Conservation (phyloP, 768 basidiomycete genomes). For the Russula brevipes region DNA sequence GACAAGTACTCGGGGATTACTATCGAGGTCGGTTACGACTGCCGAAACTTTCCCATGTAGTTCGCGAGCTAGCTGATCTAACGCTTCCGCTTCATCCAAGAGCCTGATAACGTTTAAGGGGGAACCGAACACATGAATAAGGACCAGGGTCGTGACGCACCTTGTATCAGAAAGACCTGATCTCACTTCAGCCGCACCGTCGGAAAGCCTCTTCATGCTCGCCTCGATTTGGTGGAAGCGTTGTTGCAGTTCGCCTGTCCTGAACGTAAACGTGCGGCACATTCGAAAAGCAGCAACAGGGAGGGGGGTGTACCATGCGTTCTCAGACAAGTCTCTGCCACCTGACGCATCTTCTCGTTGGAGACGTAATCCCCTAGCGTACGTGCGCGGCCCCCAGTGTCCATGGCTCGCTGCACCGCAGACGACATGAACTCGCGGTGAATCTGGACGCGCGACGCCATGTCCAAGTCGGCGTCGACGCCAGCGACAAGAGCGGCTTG, state of each 20-base stretch:
- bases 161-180: slow-evolving; percentile 15
- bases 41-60: slow-evolving; percentile 14
- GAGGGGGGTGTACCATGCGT: slow-evolving; percentile 50
- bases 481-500: slow-evolving; percentile 59
- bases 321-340: slow-evolving; percentile 62
- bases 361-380: slow-evolving; percentile 80
- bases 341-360: slow-evolving; percentile 70
- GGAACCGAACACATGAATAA: background rate
- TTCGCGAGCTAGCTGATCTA: slow-evolving; percentile 19
- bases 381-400: slow-evolving; percentile 60
- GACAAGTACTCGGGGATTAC: background rate
- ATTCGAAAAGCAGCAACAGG: slow-evolving; percentile 8
- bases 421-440: slow-evolving; percentile 73
- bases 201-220: slow-evolving; percentile 23
- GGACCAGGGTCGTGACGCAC: slow-evolving; percentile 7
- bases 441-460: slow-evolving; percentile 60
- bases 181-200: slow-evolving; percentile 23
- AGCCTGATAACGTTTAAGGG: slow-evolving; percentile 1
- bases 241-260: slow-evolving; percentile 39
- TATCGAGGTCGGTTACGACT: slow-evolving; percentile 15
- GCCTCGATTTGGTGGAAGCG: slow-evolving; percentile 44
- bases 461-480: slow-evolving; percentile 65
- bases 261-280: background rate
- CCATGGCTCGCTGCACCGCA: slow-evolving; percentile 61
- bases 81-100: slow-evolving; percentile 19